Evolutionary conservation across 1,284 basidiomycete species (phyloP).

Genomic region (Thelephora terrestris): DNA sequence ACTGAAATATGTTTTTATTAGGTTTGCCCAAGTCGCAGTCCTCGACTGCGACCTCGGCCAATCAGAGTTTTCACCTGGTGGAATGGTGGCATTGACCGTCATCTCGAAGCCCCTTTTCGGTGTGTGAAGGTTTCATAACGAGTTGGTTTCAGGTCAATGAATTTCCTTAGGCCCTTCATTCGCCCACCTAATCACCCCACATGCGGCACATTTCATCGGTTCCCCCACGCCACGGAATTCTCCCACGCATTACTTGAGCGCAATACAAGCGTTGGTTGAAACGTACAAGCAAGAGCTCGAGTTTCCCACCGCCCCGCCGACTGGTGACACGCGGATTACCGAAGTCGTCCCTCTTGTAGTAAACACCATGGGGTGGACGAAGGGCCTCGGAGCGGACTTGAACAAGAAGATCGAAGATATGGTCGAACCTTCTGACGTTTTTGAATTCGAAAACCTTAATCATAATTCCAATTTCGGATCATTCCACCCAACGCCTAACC

Average conservation of each 20-base stretch:
- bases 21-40: conserved; percentile 72
- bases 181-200: conserved; percentile 66
- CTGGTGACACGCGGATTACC: conserved; percentile 30
- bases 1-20: conserved; percentile 15
- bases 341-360: conserved; percentile 77
- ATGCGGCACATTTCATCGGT: conserved; percentile 79
- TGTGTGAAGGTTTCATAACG: conserved; percentile 21
- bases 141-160: background rate
- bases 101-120: conserved; percentile 64
- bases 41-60: conserved; percentile 93
- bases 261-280: conserved; percentile 60
- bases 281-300: conserved; percentile 54
- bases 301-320: conserved; percentile 16
- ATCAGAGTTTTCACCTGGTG: conserved; percentile 86
- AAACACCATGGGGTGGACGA: conserved; percentile 97
- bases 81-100: conserved; percentile 75
- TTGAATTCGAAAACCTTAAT: conserved; percentile 35
- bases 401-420: conserved; percentile 59
- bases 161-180: conserved; percentile 64
- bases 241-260: conserved; percentile 71
- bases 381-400: conserved; percentile 86
- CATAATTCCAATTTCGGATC: conserved; percentile 7
- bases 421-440: conserved; percentile 56
- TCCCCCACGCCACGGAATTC: conserved; percentile 68
- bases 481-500: conserved; percentile 8